Evolutionary conservation across 179 eudicot species (phyloP).

Genomic region (Carnegiea gigantea): DNA sequence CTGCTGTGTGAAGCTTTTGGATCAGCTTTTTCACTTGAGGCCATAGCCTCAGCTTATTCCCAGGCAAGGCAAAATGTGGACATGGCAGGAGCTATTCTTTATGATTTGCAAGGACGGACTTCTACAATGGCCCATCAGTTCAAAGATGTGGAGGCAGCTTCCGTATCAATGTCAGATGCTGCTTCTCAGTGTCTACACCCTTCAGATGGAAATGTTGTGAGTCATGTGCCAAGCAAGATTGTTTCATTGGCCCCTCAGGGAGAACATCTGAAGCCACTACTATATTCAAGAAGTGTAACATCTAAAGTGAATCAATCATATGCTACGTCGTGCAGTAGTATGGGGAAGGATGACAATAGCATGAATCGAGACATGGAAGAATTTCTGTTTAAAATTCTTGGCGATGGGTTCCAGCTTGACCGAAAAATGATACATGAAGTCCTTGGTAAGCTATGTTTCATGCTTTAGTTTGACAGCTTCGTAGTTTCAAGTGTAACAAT

Average conservation of each 20-base stretch:
- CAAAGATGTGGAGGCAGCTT: conserved; percentile 20
- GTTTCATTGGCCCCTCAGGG: conserved; percentile 4
- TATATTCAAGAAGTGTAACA: conserved; percentile 8
- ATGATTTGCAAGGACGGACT: conserved; percentile 35
- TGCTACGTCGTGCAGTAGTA: conserved; percentile 14
- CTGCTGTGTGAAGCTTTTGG: conserved; percentile 64
- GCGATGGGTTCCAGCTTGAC: conserved; percentile 67
- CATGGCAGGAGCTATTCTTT: conserved; percentile 52
- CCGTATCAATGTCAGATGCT: conserved; percentile 15
- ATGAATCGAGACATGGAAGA: conserved; percentile 48
- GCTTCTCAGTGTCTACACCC: background rate
- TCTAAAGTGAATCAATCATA: conserved; percentile 3
- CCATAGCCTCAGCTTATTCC: conserved; percentile 59
- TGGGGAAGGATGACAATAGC: conserved; percentile 21
- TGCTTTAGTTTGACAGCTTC: background rate
- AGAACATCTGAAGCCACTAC: conserved; percentile 4
- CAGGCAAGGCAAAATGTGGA: conserved; percentile 47
- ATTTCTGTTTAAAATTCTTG: conserved; percentile 70
- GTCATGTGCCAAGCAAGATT: background rate
- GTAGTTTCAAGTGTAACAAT: background rate
- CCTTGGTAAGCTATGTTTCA: conserved; percentile 45
- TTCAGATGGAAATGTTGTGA: conserved; percentile 1
- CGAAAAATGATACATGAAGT: conserved; percentile 54
- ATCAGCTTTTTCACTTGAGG: conserved; percentile 55
- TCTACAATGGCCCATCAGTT: conserved; percentile 25